A percentile compares a stretch with the other conserved stretches of the same genome.
phyloP scores from a whole-genome alignment of 2,329 filamentous ascomycete genomes.

The Didymella segeticola region DNA sequence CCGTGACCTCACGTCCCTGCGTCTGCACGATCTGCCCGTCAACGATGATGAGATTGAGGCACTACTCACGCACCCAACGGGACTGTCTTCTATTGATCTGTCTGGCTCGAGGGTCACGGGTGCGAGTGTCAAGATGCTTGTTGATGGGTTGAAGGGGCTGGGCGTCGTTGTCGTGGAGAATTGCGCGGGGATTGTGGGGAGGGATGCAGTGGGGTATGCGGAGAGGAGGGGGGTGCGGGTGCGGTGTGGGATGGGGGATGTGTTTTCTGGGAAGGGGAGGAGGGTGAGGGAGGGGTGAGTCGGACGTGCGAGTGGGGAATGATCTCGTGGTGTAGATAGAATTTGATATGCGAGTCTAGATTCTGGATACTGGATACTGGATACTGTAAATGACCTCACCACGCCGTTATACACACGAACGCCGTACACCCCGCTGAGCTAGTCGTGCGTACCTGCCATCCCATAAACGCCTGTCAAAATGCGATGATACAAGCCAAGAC shows the following conservation, averaged over 20 bases:
- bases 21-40: constrained; percentile 24
- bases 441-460: too few relatives aligned
- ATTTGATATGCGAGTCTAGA: too few relatives aligned
- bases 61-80: constrained; percentile 28
- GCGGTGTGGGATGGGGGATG: constrained; percentile 28
- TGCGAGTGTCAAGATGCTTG: constrained; percentile 49
- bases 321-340: too few relatives aligned
- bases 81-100: constrained; percentile 43
- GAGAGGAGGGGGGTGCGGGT: constrained; percentile 41
- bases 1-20: constrained; percentile 21
- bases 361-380: too few relatives aligned
- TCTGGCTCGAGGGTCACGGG: constrained; percentile 50
- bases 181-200: constrained; percentile 43
- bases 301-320: too few relatives aligned
- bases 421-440: too few relatives aligned
- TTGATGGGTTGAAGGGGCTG: constrained; percentile 36
- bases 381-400: too few relatives aligned
- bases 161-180: constrained; percentile 43
- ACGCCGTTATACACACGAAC: too few relatives aligned
- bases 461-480: too few relatives aligned
- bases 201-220: constrained; percentile 53
- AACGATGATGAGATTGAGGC: constrained; percentile 43
- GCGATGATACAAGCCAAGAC: too few relatives aligned
- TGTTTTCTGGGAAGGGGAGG: constrained; percentile 14
- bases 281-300: constrained; percentile 21